Evolutionary conservation across 805 yeast genomes (phyloP).

Genomic region (Ogataea nonfermentans): DNA sequence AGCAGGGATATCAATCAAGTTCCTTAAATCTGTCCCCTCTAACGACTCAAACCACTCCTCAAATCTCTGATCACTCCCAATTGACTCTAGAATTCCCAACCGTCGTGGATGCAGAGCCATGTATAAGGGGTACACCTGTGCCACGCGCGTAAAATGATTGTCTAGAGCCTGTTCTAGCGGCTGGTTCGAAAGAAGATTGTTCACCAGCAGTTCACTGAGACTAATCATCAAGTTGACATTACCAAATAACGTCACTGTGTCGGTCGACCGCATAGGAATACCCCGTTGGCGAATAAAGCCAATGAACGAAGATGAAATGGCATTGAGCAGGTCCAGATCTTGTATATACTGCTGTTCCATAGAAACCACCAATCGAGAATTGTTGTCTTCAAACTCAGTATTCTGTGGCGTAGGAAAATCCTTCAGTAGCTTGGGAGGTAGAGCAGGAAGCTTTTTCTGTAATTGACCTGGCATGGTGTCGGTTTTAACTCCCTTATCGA

Average conservation of each 20-base stretch:
- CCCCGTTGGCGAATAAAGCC: conserved; percentile 30
- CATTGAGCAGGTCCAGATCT: conserved; percentile 30
- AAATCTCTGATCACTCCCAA: conserved; percentile 11
- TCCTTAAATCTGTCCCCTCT: conserved; percentile 5
- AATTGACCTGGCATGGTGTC: background rate
- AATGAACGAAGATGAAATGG: conserved; percentile 35
- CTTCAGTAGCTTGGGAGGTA: conserved; percentile 34
- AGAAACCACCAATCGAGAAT: conserved; percentile 23
- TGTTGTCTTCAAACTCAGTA: background rate
- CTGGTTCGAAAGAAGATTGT: conserved; percentile 4
- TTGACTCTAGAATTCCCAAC: conserved; percentile 1
- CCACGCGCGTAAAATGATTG: conserved; percentile 22
- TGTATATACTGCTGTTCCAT: conserved; percentile 36
- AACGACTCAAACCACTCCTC: conserved; percentile 16
- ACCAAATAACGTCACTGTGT: conserved; percentile 42
- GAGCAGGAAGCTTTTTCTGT: conserved; percentile 8
- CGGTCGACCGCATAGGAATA: conserved; percentile 34
- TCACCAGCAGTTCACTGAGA: conserved; percentile 34
- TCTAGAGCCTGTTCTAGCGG: conserved; percentile 1
- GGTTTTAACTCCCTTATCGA: background rate
- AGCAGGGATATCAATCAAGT: conserved; percentile 11
- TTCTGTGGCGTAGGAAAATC: conserved; percentile 13
- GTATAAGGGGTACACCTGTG: conserved; percentile 30
- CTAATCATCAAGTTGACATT: conserved; percentile 40
- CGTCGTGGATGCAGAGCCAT: conserved; percentile 11